These are phyloP conservation scores for Rhizopus stolonifer DNA, from an alignment of 371 early-diverging fungal genomes.

Conservation along the genomic window DNA sequence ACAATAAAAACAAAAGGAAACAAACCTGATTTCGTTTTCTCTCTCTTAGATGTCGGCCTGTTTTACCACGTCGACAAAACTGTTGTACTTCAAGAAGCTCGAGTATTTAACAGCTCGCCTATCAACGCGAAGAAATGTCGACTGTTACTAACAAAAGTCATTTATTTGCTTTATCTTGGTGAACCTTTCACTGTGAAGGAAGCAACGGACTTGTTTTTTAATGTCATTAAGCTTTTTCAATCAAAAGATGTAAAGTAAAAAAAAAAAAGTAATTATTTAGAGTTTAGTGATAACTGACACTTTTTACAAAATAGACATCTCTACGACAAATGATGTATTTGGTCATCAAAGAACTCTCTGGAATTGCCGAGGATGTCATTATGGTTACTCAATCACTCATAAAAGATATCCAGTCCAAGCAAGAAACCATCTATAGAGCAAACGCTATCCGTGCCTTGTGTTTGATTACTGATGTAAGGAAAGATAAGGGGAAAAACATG, in stretches of 20 bases:
- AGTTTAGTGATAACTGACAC: neutral
- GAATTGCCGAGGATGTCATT: constrained; percentile 91
- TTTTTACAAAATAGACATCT: constrained; percentile 56
- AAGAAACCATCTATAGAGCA: constrained; percentile 85
- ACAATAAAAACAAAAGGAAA: constrained; percentile 15
- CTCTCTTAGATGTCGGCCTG: constrained; percentile 41
- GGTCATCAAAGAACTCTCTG: constrained; percentile 92
- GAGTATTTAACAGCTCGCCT: constrained; percentile 95
- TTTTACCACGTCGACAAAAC: constrained; percentile 85
- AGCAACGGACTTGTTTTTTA: constrained; percentile 97
- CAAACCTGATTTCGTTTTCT: neutral
- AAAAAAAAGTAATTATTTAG: too few relatives aligned
- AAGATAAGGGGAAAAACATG: neutral
- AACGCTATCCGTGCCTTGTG: constrained; percentile 94
- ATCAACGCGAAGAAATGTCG: constrained; percentile 94
- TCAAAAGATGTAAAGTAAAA: constrained; percentile 78
- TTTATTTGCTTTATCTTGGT: constrained; percentile 88
- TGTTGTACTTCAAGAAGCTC: constrained; percentile 93
- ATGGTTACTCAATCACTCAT: constrained; percentile 94
- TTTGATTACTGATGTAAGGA: constrained; percentile 90
- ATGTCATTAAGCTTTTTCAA: constrained; percentile 95
- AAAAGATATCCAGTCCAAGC: constrained; percentile 94
- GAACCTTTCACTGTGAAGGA: constrained; percentile 88
- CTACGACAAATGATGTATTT: constrained; percentile 95
- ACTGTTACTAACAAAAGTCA: constrained; percentile 87